Conservation (phyloP, 805 yeast genomes). For the Metschnikowia borealis region DNA sequence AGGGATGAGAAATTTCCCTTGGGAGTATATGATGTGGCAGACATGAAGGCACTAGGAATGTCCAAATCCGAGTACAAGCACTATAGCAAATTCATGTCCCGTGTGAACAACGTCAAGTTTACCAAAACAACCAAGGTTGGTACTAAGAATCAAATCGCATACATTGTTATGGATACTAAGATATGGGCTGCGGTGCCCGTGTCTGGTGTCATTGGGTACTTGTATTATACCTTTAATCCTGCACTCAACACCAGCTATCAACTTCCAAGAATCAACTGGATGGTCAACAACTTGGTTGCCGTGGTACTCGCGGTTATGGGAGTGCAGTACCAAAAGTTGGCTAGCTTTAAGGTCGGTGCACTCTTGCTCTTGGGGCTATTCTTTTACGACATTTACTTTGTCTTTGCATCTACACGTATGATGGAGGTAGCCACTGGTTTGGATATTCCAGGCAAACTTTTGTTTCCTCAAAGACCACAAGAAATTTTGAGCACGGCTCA, state of each 20-base stretch:
- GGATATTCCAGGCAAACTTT: constrained; percentile 51
- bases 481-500: background rate
- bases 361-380: constrained; percentile 48
- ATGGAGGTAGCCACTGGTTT: constrained; percentile 53
- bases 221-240: constrained; percentile 17
- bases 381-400: constrained; percentile 63
- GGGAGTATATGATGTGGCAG: constrained; percentile 30
- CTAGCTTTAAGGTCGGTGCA: constrained; percentile 44
- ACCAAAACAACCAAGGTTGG: constrained; percentile 22
- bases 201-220: constrained; percentile 9
- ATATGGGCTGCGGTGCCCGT: constrained; percentile 16
- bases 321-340: constrained; percentile 34
- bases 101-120: constrained; percentile 14
- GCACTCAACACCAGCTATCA: constrained; percentile 7
- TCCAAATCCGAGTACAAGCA: constrained; percentile 5
- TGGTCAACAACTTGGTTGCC: constrained; percentile 42
- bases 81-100: constrained; percentile 11
- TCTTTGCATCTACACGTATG: constrained; percentile 61
- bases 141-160: constrained; percentile 24
- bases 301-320: constrained; percentile 42
- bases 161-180: constrained; percentile 22
- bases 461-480: constrained; percentile 34
- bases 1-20: constrained; percentile 34
- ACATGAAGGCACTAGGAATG: constrained; percentile 4
- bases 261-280: constrained; percentile 36